Evolutionary conservation across 306 rosid species (phyloP).

Genomic region (Purshia tridentata): DNA sequence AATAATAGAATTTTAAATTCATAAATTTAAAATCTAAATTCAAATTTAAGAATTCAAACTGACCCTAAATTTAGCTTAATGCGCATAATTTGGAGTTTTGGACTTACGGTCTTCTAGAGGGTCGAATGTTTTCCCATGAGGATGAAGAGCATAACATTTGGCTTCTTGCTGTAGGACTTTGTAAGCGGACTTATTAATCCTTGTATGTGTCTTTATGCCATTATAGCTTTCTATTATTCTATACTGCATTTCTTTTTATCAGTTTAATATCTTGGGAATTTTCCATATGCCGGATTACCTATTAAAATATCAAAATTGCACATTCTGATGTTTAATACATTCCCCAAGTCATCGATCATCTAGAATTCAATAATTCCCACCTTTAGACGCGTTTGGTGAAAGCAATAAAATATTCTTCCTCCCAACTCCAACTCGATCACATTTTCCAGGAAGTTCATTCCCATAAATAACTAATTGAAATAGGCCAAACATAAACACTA

Average conservation of each 20-base stretch:
- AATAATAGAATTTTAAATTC: too few relatives aligned
- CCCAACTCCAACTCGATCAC: background rate
- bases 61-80: background rate
- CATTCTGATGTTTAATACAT: too few relatives aligned
- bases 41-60: too few relatives aligned
- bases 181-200: background rate
- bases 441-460: constrained; percentile 9
- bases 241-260: too few relatives aligned
- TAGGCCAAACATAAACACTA: background rate
- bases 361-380: background rate
- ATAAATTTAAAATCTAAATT: too few relatives aligned
- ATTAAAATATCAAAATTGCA: too few relatives aligned
- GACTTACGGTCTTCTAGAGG: background rate
- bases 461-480: background rate
- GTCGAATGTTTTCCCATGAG: background rate
- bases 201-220: too few relatives aligned
- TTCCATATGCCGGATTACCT: background rate
- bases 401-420: background rate
- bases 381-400: constrained; percentile 9
- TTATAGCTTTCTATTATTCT: too few relatives aligned
- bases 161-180: background rate
- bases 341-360: background rate
- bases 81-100: background rate
- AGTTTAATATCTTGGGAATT: too few relatives aligned
- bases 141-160: background rate